Evolutionary conservation across 305 asterid genomes (phyloP), one percentile per base, ranked within the genome.

Genomic region (Fraxinus paxiana): DNA sequence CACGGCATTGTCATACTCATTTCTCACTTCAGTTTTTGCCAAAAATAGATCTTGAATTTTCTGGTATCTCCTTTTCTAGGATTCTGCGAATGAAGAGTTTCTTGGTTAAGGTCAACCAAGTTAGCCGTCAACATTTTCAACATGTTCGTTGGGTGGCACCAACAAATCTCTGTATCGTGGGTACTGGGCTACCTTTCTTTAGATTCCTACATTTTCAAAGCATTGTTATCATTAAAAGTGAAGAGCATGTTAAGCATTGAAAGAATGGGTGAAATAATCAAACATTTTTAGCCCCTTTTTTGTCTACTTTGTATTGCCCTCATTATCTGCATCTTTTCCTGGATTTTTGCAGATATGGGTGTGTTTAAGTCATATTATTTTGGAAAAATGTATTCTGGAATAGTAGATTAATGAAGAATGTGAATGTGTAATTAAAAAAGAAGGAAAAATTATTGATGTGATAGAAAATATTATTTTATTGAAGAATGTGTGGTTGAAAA

Each of bases 21-120:
- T 31, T 46, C 28, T n/a, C 78, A 67, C 77, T 71, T 30, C 28
- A 22, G 43, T 76, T 28, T 2, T 20, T 67, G 71, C 33, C 71
- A 61, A 10, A 77, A 56, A 54, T 73, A 24, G 54, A 75, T 43
- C 76, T 78, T 18, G 63, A 41, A 69, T 82, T 30, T 56, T 30
- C 5, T 54, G 17, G 51, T 33, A 8, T 71, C 75, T 83, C 79
- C 51, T 41, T 35, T 83, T 75, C 22, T 83, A 86, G 87, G 85
- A 26, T 24, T 33, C 84, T 76, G 84, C 73, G 61, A 82, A 8
- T 75, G 80, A 69, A 48, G 83, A 34, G 73, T 72, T 61, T 76
- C 71, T 56, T 73, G 77, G 34, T 12, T 34, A 81, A 26, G 77
- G 59, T 73, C 24, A 76, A 61, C 31, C 71, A 76, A 79, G 79